phyloP scores from a whole-genome alignment of 164 flowering plant genomes.

The Annona squamosa region DNA sequence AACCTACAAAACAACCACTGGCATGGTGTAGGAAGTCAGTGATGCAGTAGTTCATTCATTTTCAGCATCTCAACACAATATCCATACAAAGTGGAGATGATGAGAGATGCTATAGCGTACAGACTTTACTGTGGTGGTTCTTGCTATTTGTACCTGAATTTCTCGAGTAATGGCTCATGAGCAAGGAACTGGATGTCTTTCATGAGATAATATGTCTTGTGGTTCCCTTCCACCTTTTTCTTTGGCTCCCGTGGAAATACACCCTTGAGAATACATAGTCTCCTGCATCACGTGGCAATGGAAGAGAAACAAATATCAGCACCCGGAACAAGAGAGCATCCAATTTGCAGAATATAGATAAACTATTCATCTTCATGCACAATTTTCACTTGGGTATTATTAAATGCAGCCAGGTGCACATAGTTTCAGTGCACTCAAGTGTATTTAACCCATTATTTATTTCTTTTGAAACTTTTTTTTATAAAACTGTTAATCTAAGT shows the following conservation, averaged over 20 bases:
- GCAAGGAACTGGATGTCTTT: constrained; percentile 73
- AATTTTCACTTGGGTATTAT: no score
- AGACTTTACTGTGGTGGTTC: constrained; percentile 30
- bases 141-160: constrained; percentile 28
- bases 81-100: not conserved
- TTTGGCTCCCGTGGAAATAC: constrained; percentile 85
- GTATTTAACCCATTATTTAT: no score
- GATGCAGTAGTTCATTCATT: not conserved
- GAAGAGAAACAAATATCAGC: not conserved
- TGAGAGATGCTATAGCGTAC: not conserved
- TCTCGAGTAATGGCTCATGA: constrained; percentile 71
- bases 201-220: constrained; percentile 80
- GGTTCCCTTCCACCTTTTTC: constrained; percentile 84
- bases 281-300: constrained; percentile 32
- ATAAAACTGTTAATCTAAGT: no score
- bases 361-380: no score
- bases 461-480: no score
- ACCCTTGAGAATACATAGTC: constrained; percentile 79
- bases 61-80: not conserved
- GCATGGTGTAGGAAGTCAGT: not conserved
- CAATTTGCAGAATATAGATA: no score
- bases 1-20: no score
- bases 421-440: no score
- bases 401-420: no score
- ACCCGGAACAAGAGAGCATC: not conserved